phyloP scores from a whole-genome alignment of 2,329 filamentous ascomycete species.

The Apiospora saccharicola region DNA sequence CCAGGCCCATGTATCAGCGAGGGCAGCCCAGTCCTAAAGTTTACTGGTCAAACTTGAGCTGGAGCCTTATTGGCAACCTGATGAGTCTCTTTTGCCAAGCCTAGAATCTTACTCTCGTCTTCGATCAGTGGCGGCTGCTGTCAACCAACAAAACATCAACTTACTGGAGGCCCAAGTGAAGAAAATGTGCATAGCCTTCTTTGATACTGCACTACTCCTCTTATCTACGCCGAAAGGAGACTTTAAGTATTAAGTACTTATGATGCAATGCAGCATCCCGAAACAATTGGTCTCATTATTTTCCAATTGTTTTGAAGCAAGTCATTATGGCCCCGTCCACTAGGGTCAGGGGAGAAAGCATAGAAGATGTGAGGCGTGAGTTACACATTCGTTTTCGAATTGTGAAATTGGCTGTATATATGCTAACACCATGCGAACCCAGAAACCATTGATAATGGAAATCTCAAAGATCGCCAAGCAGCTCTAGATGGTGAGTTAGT shows the following conservation, averaged over 20 bases:
- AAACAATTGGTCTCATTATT: constrained; percentile 4
- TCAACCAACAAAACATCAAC: not conserved
- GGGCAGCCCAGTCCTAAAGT: not conserved
- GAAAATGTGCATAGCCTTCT: constrained; percentile 3
- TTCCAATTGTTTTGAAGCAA: not conserved
- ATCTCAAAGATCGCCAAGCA: constrained; percentile 48
- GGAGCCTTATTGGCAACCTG: not conserved
- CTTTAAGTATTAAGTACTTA: not conserved
- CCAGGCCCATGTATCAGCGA: not conserved
- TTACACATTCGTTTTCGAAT: not conserved
- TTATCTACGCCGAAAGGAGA: not conserved
- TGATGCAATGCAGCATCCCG: not conserved
- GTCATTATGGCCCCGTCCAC: constrained; percentile 15
- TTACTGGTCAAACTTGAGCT: not conserved
- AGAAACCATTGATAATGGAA: constrained; percentile 40
- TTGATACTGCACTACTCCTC: not conserved
- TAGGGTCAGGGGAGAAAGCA: constrained; percentile 19
- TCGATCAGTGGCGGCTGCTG: not conserved
- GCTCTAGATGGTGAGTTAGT: constrained; percentile 49
- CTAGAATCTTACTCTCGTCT: not conserved
- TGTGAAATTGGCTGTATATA: not conserved
- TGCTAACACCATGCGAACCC: not conserved
- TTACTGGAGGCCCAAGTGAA: constrained; percentile 5
- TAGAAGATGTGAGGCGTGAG: constrained; percentile 16
- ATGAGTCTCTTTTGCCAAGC: not conserved